A percentile compares a stretch with the other conserved stretches of the same genome.
These are phyloP conservation scores for Trametes cinnabarina DNA, from an alignment of 768 basidiomycete species.

Conservation along the genomic window DNA sequence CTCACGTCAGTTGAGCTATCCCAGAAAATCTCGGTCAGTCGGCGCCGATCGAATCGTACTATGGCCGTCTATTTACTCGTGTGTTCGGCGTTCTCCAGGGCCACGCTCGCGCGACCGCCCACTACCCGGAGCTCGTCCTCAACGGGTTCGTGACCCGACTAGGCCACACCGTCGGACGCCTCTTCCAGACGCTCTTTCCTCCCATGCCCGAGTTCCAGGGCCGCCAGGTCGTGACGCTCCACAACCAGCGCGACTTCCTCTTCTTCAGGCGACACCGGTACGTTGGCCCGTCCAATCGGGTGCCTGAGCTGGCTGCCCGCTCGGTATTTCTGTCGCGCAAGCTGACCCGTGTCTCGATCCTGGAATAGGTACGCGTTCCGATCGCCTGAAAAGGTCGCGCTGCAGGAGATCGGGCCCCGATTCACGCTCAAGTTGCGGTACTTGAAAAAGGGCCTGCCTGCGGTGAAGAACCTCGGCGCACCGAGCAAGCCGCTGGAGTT, in stretches of 20 bases:
- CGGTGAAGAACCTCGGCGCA: constrained; percentile 68
- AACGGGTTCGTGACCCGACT: constrained; percentile 93
- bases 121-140: constrained; percentile 91
- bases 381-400: constrained; percentile 82
- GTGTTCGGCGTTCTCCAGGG: constrained; percentile 53
- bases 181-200: constrained; percentile 97
- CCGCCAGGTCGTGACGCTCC: constrained; percentile 93
- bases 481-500: constrained; percentile 55
- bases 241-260: constrained; percentile 96
- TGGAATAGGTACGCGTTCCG: constrained; percentile 80
- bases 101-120: constrained; percentile 88
- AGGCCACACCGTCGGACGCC: constrained; percentile 88
- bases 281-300: constrained; percentile 20
- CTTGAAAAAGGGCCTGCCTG: constrained; percentile 84
- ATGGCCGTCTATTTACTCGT: not conserved
- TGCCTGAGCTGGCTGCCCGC: not conserved
- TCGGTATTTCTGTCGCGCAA: not conserved
- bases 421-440: constrained; percentile 93
- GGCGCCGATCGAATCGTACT: no score
- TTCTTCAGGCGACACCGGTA: constrained; percentile 96
- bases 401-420: constrained; percentile 97
- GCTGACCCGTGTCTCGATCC: constrained; percentile 2
- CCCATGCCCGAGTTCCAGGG: constrained; percentile 94
- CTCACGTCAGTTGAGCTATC: constrained; percentile 85
- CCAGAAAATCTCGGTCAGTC: constrained; percentile 76